Conservation (phyloP, 768 basidiomycete species). For the Auricularia cornea region DNA sequence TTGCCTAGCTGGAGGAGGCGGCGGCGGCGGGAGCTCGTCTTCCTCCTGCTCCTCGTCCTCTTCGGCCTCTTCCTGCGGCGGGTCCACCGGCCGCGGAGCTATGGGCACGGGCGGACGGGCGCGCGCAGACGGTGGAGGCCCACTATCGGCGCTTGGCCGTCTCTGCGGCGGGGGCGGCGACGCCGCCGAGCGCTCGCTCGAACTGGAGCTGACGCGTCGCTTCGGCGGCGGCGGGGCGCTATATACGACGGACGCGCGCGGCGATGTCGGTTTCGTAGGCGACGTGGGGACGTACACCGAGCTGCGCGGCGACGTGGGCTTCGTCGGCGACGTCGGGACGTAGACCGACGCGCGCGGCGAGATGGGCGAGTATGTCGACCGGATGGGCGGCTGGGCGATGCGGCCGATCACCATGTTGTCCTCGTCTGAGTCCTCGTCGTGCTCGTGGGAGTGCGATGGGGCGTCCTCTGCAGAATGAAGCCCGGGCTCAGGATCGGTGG, state of each 20-base stretch:
- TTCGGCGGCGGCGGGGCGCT: neutral
- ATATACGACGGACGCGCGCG: neutral
- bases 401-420: neutral
- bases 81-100: neutral
- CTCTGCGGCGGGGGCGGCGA: too few species aligned
- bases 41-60: neutral
- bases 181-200: too few species aligned
- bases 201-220: too few species aligned
- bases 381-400: neutral
- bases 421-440: neutral
- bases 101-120: conserved; percentile 3
- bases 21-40: neutral
- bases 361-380: neutral
- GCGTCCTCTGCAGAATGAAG: neutral
- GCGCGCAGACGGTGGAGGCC: neutral
- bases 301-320: neutral
- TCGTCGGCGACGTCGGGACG: neutral
- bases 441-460: neutral
- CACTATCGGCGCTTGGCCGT: neutral
- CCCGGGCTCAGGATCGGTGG: too few species aligned
- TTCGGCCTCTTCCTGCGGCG: neutral
- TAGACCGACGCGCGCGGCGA: neutral
- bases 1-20: neutral
- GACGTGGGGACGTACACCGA: neutral
- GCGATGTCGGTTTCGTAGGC: neutral